A percentile compares a stretch with the other conserved stretches of the same genome.
Conservation (phyloP, 441 rosid genomes). For the Populus hybrid region DNA sequence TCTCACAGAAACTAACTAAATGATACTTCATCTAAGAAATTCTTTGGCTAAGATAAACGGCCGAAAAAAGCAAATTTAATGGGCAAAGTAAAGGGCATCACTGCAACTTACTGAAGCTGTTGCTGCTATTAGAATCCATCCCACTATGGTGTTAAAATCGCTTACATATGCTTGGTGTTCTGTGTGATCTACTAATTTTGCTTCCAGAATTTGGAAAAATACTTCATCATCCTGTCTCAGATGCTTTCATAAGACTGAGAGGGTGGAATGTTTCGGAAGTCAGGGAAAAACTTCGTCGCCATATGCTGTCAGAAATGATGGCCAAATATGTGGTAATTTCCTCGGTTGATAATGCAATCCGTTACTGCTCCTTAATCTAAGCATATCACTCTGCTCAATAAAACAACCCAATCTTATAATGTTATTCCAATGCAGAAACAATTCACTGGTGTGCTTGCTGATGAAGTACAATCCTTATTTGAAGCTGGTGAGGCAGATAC, state of each 20-base stretch:
- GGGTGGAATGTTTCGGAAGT: constrained; percentile 66
- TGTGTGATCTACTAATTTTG: neutral
- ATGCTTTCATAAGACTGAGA: constrained; percentile 58
- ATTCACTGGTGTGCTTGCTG: constrained; percentile 48
- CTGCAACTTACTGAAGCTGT: too few species aligned
- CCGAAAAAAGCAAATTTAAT: too few species aligned
- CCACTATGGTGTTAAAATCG: neutral
- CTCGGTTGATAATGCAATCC: constrained; percentile 4
- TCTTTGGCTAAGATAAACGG: too few species aligned
- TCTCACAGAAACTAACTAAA: too few species aligned
- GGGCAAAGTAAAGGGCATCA: too few species aligned
- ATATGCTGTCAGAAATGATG: constrained; percentile 58
- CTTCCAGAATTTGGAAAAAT: neutral
- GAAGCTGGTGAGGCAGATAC: constrained; percentile 64
- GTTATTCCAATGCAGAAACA: constrained; percentile 46
- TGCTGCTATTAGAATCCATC: neutral
- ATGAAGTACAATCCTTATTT: constrained; percentile 59
- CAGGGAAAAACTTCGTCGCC: constrained; percentile 56
- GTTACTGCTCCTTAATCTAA: neutral
- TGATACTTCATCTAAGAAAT: too few species aligned
- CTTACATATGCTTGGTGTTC: neutral
- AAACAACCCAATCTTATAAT: constrained; percentile 6
- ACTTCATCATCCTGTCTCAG: constrained; percentile 32
- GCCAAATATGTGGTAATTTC: constrained; percentile 51
- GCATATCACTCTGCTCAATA: neutral